Conservation (phyloP, 2,329 filamentous ascomycete genomes). For the Fusarium sp. region DNA sequence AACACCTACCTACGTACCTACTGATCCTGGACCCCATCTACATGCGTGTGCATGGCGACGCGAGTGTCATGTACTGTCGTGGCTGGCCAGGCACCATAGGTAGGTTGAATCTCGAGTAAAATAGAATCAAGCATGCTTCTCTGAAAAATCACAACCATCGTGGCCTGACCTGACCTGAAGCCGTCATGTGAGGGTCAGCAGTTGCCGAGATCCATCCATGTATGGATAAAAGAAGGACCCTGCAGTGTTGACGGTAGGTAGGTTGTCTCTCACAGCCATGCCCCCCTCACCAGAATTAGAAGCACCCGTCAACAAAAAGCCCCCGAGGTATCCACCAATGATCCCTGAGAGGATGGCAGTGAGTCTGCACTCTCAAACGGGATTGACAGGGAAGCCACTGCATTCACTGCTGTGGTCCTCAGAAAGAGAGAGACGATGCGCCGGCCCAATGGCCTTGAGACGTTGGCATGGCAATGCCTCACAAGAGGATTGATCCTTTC, state of each 20-base stretch:
- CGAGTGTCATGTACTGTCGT: background rate
- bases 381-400: background rate
- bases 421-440: background rate
- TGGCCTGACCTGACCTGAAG: background rate
- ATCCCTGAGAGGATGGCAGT: background rate
- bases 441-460: background rate
- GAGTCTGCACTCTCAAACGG: constrained; percentile 1
- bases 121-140: background rate
- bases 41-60: background rate
- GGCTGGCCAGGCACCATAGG: background rate
- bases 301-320: background rate
- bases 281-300: background rate
- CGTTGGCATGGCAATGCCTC: background rate
- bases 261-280: background rate
- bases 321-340: constrained; percentile 24
- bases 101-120: background rate
- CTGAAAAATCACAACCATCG: background rate
- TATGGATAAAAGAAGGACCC: background rate
- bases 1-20: background rate
- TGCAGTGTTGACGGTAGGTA: background rate
- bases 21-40: background rate
- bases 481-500: background rate
- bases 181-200: background rate
- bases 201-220: background rate
- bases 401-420: background rate